Evolutionary conservation across 2,329 filamentous ascomycete genomes (phyloP).

Genomic region (Neonectria ditissima): DNA sequence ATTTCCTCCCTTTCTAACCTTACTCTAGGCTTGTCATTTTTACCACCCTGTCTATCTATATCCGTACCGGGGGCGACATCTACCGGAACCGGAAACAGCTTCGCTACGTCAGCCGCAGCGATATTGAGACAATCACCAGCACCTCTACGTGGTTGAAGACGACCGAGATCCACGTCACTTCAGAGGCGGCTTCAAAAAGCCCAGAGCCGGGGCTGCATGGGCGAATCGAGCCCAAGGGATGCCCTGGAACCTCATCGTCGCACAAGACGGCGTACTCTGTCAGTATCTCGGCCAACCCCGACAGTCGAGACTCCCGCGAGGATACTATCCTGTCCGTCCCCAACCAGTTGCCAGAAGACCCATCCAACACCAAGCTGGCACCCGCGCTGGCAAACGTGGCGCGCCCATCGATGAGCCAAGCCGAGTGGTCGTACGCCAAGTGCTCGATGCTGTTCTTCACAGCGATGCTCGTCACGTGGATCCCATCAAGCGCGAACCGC

Average conservation of each 20-base stretch:
- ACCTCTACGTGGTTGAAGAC: constrained; percentile 13
- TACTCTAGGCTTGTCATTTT: constrained; percentile 16
- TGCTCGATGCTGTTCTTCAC: constrained; percentile 75
- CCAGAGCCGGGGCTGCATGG: background rate
- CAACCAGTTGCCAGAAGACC: background rate
- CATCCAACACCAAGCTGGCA: background rate
- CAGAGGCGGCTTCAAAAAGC: constrained; percentile 1
- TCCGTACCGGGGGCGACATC: constrained; percentile 20
- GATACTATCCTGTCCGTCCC: background rate
- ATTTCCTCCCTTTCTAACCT: background rate
- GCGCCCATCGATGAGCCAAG: constrained; percentile 55
- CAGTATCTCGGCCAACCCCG: constrained; percentile 64
- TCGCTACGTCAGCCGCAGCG: constrained; percentile 13
- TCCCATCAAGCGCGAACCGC: constrained; percentile 78
- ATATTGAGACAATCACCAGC: constrained; percentile 7
- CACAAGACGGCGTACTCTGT: constrained; percentile 4
- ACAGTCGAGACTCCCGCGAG: constrained; percentile 55
- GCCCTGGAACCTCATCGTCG: background rate
- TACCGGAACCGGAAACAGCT: constrained; percentile 19
- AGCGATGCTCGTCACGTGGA: constrained; percentile 75
- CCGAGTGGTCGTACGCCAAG: constrained; percentile 73
- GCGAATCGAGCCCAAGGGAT: background rate
- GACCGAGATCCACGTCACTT: constrained; percentile 7
- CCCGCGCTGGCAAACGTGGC: background rate
- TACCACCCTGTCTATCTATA: constrained; percentile 18